Evolutionary conservation across 2,329 filamentous ascomycete genomes (phyloP), one percentile per base, ranked within the genome.

Genomic region (Fusarium caatingaense): DNA sequence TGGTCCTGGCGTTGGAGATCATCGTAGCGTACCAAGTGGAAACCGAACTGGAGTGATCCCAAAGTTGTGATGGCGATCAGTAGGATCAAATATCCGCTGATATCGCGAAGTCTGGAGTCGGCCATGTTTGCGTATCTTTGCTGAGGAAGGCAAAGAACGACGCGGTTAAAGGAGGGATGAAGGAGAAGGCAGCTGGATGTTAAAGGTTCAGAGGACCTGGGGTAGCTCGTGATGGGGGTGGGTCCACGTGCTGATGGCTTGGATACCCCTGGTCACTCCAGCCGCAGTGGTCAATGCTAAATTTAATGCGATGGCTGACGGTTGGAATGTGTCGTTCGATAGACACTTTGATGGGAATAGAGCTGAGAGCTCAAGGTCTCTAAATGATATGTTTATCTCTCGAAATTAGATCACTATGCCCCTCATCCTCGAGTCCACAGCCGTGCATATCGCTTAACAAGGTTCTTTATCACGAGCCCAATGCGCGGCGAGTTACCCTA

Each of bases 31-130:
- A 96, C 94, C 78, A 98, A 81, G 80, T 98, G 95, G 81, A 93
- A 98, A 68, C 96, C 96, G 78, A 98, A 99, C 76, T 98, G 93
- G 46, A 98, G 87, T 3, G 96, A 93, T 1, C 95, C 96, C 20
- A 98, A 82, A 0, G 94, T 97, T 45, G 92, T 89, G 63, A 94
- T 85, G 64, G 89, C 82, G 58, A 98, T 87, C 48, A 96, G 82
- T 76, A 93, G 88, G 75, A 96, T 78, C 74, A 98, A 88, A 80
- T 93, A 97, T 8, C 88, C 84, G 37, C 93, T 96, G 58, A 94
- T 83, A 73, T 85, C 81, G 68, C 78, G 78, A 56, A 83, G 68
- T 64, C 71, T 69, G 34, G 79, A 47, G 23, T 66, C 74, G 34
- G 80, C 73, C 80, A 81, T 82, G 5, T 42, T 75, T 45, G 37